Conservation (phyloP, 2,329 filamentous ascomycete genomes). For the Aspergillus ustus region DNA sequence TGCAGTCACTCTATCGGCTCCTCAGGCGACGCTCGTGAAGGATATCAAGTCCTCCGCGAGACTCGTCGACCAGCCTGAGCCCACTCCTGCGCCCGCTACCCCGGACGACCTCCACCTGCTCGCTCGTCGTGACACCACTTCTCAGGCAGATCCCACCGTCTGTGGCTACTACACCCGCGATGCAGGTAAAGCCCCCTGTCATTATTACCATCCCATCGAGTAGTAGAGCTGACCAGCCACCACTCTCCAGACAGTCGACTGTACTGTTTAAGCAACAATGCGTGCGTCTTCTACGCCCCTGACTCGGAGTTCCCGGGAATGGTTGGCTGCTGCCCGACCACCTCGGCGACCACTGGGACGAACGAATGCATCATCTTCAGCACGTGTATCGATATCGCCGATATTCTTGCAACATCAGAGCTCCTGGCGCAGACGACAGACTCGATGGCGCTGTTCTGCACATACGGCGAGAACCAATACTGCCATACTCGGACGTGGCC, state of each 20-base stretch:
- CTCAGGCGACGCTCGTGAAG: not conserved
- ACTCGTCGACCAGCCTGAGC: not conserved
- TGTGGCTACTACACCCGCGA: constrained; percentile 16
- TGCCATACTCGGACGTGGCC: constrained; percentile 16
- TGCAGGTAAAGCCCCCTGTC: not conserved
- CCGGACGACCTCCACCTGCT: not conserved
- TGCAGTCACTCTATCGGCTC: not conserved
- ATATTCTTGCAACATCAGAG: not conserved
- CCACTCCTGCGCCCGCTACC: not conserved
- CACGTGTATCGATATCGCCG: constrained; percentile 11
- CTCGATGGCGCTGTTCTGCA: constrained; percentile 14
- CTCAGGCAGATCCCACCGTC: constrained; percentile 9
- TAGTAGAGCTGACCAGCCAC: not conserved
- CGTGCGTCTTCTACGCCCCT: constrained; percentile 16
- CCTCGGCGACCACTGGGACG: not conserved
- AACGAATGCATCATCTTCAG: constrained; percentile 8
- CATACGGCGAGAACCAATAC: not conserved
- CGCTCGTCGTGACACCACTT: constrained; percentile 2
- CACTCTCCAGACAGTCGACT: not conserved
- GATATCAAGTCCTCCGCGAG: not conserved
- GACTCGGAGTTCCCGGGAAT: constrained; percentile 12
- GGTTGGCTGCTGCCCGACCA: constrained; percentile 14
- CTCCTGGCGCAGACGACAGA: not conserved
- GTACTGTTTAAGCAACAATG: constrained; percentile 5
- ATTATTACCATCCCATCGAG: not conserved